These are phyloP conservation scores for Apiospora saccharicola DNA, from an alignment of 2,329 filamentous ascomycete species.

Conservation along the genomic window DNA sequence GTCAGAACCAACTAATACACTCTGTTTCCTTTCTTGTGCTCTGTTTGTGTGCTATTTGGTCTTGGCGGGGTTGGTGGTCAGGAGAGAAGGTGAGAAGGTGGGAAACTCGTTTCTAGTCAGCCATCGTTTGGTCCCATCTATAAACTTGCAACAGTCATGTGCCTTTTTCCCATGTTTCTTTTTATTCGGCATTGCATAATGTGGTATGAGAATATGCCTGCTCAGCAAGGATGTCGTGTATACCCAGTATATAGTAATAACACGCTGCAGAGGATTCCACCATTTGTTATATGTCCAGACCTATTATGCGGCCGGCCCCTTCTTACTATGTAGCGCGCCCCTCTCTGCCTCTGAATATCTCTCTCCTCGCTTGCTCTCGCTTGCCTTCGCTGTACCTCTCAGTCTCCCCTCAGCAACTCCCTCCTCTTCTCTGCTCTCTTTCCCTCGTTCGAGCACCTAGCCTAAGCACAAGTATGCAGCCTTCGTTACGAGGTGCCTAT, in stretches of 20 bases:
- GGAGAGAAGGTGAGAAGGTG: not conserved
- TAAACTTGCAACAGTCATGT: not conserved
- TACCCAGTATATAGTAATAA: not conserved
- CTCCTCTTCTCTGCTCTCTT: not conserved
- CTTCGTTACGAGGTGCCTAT: not conserved
- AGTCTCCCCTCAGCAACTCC: not conserved
- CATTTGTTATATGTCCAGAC: not conserved
- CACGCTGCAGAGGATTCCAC: not conserved
- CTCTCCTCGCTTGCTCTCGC: not conserved
- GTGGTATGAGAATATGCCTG: not conserved
- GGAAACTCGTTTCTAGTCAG: not conserved
- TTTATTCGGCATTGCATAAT: not conserved
- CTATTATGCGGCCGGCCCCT: slow-evolving; percentile 3
- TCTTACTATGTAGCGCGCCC: not conserved
- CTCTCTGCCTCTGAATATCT: not conserved
- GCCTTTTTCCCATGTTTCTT: not conserved
- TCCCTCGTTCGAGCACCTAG: not conserved
- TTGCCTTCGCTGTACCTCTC: not conserved
- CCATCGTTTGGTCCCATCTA: not conserved
- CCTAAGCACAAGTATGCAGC: not conserved
- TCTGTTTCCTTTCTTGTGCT: not conserved
- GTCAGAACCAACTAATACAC: too few relatives aligned
- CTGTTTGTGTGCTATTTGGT: not conserved
- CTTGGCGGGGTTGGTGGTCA: not conserved
- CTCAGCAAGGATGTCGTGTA: not conserved